Conservation (phyloP, 2,329 filamentous ascomycete genomes). For the Coleophoma crateriformis region DNA sequence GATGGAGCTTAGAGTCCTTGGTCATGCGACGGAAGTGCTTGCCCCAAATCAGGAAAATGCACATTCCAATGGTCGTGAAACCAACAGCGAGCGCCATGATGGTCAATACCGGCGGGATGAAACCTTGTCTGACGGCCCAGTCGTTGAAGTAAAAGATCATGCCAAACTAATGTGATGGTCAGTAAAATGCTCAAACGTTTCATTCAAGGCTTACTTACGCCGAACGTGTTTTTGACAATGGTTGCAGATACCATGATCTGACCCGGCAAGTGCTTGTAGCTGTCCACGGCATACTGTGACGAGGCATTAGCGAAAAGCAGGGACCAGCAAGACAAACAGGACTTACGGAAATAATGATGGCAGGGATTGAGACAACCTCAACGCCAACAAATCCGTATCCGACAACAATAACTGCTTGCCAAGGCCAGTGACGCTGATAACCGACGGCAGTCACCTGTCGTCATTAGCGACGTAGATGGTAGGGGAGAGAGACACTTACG, state of each 20-base stretch:
- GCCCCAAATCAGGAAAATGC: slow-evolving; percentile 49
- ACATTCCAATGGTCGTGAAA: slow-evolving; percentile 43
- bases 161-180: slow-evolving; percentile 34
- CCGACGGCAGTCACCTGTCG: slow-evolving; percentile 36
- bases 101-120: slow-evolving; percentile 50
- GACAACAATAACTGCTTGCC: slow-evolving; percentile 47
- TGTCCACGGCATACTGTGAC: slow-evolving; percentile 49
- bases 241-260: slow-evolving; percentile 53
- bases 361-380: slow-evolving; percentile 50
- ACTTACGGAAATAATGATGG: slow-evolving; percentile 39
- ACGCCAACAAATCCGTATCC: slow-evolving; percentile 49
- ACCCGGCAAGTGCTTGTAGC: slow-evolving; percentile 55
- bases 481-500: slow-evolving; percentile 19
- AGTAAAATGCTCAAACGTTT: not conserved
- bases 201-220: slow-evolving; percentile 24
- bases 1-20: slow-evolving; percentile 45
- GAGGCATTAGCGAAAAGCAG: not conserved
- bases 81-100: slow-evolving; percentile 46
- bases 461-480: no score
- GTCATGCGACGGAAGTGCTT: slow-evolving; percentile 50
- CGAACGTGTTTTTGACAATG: slow-evolving; percentile 57
- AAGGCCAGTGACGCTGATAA: slow-evolving; percentile 44
- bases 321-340: slow-evolving; percentile 14
- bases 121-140: slow-evolving; percentile 42
- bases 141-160: slow-evolving; percentile 47